phyloP scores from a whole-genome alignment of 2,329 filamentous ascomycete species.

The Dactylellina drechsleri region DNA sequence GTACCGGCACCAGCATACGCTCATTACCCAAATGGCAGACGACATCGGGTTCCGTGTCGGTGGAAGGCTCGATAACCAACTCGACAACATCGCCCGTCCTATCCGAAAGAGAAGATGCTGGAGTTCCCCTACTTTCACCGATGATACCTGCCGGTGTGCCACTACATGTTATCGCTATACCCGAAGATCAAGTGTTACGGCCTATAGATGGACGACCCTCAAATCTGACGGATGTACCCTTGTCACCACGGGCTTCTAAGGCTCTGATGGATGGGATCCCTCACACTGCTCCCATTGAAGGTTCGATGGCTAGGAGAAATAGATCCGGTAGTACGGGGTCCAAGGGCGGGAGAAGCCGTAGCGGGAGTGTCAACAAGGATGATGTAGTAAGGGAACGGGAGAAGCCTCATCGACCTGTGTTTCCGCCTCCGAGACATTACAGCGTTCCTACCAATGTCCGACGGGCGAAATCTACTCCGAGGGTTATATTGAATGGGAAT shows the following conservation, averaged over 20 bases:
- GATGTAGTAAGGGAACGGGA: slow-evolving; percentile 23
- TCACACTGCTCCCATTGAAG: slow-evolving; percentile 22
- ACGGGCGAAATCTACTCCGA: slow-evolving; percentile 40
- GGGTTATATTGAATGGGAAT: slow-evolving; percentile 39
- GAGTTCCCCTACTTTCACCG: slow-evolving; percentile 18
- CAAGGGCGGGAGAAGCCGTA: slow-evolving; percentile 37
- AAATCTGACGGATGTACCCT: slow-evolving; percentile 8
- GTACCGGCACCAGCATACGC: not conserved
- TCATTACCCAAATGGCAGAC: slow-evolving; percentile 29
- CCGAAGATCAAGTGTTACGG: slow-evolving; percentile 35
- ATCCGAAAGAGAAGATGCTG: slow-evolving; percentile 32
- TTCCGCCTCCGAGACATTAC: slow-evolving; percentile 38
- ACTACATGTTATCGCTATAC: slow-evolving; percentile 42
- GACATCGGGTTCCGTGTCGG: slow-evolving; percentile 24
- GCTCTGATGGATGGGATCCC: slow-evolving; percentile 5
- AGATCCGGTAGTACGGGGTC: slow-evolving; percentile 45
- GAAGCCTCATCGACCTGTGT: slow-evolving; percentile 22
- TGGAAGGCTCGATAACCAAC: slow-evolving; percentile 29
- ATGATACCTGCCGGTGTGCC: slow-evolving; percentile 36
- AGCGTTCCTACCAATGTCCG: slow-evolving; percentile 39
- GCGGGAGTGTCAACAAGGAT: slow-evolving; percentile 45
- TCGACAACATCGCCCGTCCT: slow-evolving; percentile 38
- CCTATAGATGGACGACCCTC: slow-evolving; percentile 2
- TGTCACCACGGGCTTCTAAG: slow-evolving; percentile 22
- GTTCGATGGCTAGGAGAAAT: slow-evolving; percentile 14